Evolutionary conservation across 257 asterid species (phyloP).

Genomic region (Solanum chaucha): DNA sequence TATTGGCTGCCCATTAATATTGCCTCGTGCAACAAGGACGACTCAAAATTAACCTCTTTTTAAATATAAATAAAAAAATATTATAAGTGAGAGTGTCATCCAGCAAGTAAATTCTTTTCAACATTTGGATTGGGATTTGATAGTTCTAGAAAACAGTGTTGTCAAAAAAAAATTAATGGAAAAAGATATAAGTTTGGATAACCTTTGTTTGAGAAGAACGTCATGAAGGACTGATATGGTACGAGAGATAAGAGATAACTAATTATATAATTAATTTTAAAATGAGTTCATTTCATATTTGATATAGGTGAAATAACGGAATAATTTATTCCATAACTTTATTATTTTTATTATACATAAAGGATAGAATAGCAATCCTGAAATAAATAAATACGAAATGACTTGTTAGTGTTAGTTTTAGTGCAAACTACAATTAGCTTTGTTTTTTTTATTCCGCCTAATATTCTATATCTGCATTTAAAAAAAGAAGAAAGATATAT

Average conservation of each 20-base stretch:
- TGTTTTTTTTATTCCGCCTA: not conserved
- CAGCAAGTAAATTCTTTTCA: not conserved
- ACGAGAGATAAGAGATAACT: too few species aligned
- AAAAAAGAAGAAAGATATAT: too few species aligned
- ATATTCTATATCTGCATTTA: not conserved
- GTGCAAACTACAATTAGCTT: not conserved
- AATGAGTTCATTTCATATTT: too few species aligned
- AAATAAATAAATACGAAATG: too few species aligned
- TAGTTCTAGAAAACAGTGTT: not conserved
- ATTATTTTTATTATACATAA: too few species aligned
- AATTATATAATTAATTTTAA: too few species aligned
- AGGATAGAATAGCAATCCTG: too few species aligned
- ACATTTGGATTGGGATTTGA: not conserved
- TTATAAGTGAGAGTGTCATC: not conserved
- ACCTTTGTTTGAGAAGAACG: not conserved
- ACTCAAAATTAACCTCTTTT: not conserved
- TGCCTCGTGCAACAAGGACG: not conserved
- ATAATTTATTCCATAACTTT: not conserved
- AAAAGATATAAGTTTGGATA: not conserved
- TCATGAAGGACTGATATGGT: not conserved
- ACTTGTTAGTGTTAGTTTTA: not conserved
- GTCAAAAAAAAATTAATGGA: not conserved
- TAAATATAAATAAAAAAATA: too few species aligned
- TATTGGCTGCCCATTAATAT: not conserved
- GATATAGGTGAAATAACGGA: fast-evolving